Conservation (phyloP, 768 basidiomycete species). For the Holtermanniella nyarrowii region DNA sequence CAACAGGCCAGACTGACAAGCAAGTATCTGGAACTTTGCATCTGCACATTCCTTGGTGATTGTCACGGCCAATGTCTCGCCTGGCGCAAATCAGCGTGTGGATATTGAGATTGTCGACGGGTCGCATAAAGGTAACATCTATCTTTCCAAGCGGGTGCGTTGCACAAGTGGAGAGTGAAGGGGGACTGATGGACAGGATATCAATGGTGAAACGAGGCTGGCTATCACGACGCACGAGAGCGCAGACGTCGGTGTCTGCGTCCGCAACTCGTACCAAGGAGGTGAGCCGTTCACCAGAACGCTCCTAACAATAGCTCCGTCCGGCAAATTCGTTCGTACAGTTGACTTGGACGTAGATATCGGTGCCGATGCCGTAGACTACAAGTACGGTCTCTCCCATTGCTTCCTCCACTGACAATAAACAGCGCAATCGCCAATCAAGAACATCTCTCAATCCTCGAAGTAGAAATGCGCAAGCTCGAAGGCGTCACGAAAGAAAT, state of each 20-base stretch:
- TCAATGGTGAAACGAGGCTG: conserved; percentile 82
- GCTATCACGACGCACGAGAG: conserved; percentile 89
- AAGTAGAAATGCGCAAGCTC: conserved; percentile 96
- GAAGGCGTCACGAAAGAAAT: conserved; percentile 93
- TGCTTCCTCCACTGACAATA: conserved; percentile 2
- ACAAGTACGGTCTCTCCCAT: conserved; percentile 61
- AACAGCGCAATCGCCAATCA: conserved; percentile 93
- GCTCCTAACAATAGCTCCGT: not conserved
- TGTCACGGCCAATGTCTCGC: conserved; percentile 84
- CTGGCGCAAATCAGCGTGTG: conserved; percentile 57
- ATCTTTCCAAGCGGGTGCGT: conserved; percentile 63
- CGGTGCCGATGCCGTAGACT: conserved; percentile 96
- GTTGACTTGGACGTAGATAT: conserved; percentile 95
- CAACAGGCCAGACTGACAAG: not conserved
- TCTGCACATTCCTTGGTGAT: conserved; percentile 81
- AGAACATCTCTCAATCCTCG: conserved; percentile 85
- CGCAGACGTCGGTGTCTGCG: conserved; percentile 91
- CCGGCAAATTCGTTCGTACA: conserved; percentile 45
- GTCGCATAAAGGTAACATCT: conserved; percentile 70
- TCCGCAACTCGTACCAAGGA: conserved; percentile 66
- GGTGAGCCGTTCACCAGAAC: conserved; percentile 47
- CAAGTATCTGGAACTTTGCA: conserved; percentile 93
- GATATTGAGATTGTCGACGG: conserved; percentile 94
- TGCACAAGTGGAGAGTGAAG: not conserved
- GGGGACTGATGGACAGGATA: conserved; percentile 42